phyloP scores from a whole-genome alignment of 148 eudicot genomes.

The Agrostemma githago region DNA sequence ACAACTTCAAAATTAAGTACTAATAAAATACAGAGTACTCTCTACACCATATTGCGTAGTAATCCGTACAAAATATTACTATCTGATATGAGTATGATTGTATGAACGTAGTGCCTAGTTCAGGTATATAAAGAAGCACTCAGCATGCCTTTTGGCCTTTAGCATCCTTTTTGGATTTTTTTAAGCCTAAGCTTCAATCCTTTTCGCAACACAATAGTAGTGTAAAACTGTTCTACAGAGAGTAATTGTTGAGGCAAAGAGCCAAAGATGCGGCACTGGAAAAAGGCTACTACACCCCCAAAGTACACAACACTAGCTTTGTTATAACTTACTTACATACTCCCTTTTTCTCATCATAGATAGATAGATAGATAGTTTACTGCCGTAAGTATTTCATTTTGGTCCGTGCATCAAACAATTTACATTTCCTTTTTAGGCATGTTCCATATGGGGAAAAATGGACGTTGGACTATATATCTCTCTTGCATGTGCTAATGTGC shows the following conservation, averaged over 20 bases:
- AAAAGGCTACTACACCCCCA: background rate
- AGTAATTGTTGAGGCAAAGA: background rate
- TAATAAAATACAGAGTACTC: background rate
- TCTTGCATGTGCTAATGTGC: background rate
- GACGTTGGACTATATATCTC: background rate
- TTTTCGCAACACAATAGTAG: background rate
- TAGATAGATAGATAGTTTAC: background rate
- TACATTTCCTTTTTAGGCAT: background rate
- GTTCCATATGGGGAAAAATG: background rate
- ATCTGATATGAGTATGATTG: no score
- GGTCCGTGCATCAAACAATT: background rate
- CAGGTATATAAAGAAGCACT: background rate
- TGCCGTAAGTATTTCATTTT: background rate
- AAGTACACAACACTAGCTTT: background rate
- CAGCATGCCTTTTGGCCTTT: background rate
- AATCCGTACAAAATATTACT: no score
- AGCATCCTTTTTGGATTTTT: background rate
- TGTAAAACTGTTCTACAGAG: background rate
- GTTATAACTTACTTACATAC: no score
- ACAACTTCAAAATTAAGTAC: background rate
- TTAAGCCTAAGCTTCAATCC: background rate
- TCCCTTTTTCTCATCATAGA: background rate
- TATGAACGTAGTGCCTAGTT: background rate
- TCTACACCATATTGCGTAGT: background rate
- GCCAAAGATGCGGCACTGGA: background rate